A percentile compares a stretch with the other conserved stretches of the same genome.
phyloP scores from a whole-genome alignment of 2,329 filamentous ascomycete genomes.

The Sclerotinia nivalis region DNA sequence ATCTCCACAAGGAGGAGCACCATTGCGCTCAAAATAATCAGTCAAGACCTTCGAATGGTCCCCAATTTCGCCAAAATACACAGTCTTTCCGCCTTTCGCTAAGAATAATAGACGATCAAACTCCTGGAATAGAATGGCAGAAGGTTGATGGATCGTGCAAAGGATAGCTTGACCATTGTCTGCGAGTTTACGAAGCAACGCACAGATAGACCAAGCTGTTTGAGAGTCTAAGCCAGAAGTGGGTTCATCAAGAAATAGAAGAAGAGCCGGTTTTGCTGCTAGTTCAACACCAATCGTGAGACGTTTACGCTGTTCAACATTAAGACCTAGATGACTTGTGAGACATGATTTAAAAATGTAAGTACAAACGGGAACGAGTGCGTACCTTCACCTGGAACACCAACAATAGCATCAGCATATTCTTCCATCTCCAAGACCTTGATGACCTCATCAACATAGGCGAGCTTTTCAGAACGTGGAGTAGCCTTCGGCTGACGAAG shows the following conservation, averaged over 20 bases:
- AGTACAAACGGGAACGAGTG: background rate
- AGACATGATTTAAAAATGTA: background rate
- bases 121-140: conserved; percentile 88
- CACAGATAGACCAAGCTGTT: conserved; percentile 89
- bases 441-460: conserved; percentile 88
- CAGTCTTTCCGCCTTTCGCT: conserved; percentile 71
- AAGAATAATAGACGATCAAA: conserved; percentile 82
- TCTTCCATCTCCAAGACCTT: conserved; percentile 86
- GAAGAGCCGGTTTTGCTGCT: conserved; percentile 82
- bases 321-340: conserved; percentile 52
- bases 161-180: conserved; percentile 88
- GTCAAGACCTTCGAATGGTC: conserved; percentile 67
- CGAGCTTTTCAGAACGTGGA: conserved; percentile 74
- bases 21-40: conserved; percentile 74
- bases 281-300: conserved; percentile 94
- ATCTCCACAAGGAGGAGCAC: conserved; percentile 62
- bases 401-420: conserved; percentile 87
- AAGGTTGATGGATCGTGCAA: conserved; percentile 98
- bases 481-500: conserved; percentile 79
- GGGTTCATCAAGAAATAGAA: conserved; percentile 92
- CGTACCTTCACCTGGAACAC: conserved; percentile 75
- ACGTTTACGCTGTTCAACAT: conserved; percentile 70
- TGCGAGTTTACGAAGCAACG: conserved; percentile 84
- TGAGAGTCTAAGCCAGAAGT: conserved; percentile 93
- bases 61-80: conserved; percentile 82